phyloP scores from a whole-genome alignment of 768 basidiomycete genomes.

The Mycena latifolia region DNA sequence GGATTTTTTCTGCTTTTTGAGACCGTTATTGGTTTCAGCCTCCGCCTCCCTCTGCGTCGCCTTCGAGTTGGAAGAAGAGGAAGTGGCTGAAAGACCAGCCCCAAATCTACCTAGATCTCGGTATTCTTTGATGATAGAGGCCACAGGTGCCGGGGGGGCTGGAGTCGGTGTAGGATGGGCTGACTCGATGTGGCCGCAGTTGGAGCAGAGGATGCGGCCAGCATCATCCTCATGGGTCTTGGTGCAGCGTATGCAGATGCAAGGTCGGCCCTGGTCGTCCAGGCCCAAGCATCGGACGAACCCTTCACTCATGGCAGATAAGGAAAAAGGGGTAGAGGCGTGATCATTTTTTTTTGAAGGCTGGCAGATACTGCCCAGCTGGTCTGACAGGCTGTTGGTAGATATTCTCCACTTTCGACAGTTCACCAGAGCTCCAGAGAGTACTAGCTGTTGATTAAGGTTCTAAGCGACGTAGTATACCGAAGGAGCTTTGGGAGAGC shows the following conservation, averaged over 20 bases:
- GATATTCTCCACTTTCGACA: too few species aligned
- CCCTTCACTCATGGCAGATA: too few species aligned
- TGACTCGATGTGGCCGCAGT: conserved; percentile 15
- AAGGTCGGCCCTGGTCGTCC: too few species aligned
- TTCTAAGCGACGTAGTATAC: too few species aligned
- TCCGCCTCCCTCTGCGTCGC: background rate
- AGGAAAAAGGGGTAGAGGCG: too few species aligned
- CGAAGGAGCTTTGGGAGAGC: too few species aligned
- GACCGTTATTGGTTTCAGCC: background rate
- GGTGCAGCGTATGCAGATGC: conserved; percentile 10
- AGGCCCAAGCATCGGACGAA: too few species aligned
- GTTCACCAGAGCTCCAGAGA: too few species aligned
- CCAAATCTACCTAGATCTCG: conserved; percentile 1
- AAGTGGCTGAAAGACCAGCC: background rate
- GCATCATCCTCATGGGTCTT: background rate
- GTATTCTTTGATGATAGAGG: background rate
- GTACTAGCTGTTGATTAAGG: too few species aligned
- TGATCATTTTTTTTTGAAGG: too few species aligned
- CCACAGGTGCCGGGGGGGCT: background rate
- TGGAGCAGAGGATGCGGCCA: background rate
- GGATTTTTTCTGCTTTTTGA: background rate
- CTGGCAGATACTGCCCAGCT: too few species aligned
- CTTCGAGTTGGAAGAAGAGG: background rate
- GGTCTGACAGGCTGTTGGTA: too few species aligned
- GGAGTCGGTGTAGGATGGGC: background rate